Conservation (phyloP, 805 yeast genomes). For the Yarrowia alimentaria region DNA sequence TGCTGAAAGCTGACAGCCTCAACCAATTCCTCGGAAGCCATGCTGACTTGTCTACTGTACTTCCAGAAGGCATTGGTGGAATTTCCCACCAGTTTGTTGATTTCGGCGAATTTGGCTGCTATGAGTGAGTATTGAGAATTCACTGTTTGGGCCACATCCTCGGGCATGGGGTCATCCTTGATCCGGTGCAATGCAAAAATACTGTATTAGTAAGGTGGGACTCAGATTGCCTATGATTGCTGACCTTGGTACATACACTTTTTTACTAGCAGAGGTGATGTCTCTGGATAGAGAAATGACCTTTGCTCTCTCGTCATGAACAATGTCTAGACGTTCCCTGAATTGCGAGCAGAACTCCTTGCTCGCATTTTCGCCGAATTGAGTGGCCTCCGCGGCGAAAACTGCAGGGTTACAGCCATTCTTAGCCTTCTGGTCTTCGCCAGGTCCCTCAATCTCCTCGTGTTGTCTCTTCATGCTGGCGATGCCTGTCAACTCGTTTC, state of each 20-base stretch:
- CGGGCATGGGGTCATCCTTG: neutral
- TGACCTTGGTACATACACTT: too few relatives aligned
- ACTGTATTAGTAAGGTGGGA: too few relatives aligned
- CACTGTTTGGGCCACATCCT: neutral
- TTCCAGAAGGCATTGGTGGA: slow-evolving; percentile 28
- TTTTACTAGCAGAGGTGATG: slow-evolving; percentile 44
- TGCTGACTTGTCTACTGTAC: slow-evolving; percentile 31
- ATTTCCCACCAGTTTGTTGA: slow-evolving; percentile 11
- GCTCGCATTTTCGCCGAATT: slow-evolving; percentile 9
- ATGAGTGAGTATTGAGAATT: neutral
- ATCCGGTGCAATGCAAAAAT: slow-evolving; percentile 36
- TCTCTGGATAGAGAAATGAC: slow-evolving; percentile 43
- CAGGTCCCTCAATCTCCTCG: too few relatives aligned
- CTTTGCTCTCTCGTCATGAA: slow-evolving; percentile 42
- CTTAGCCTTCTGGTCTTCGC: too few relatives aligned
- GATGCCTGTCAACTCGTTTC: too few relatives aligned
- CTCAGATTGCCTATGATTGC: too few relatives aligned
- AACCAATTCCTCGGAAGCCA: slow-evolving; percentile 36
- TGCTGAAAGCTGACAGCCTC: slow-evolving; percentile 35
- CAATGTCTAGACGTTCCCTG: slow-evolving; percentile 31
- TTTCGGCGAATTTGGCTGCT: neutral
- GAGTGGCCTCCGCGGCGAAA: too few relatives aligned
- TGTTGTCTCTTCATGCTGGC: too few relatives aligned
- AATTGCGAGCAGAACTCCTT: slow-evolving; percentile 15
- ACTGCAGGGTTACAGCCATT: too few relatives aligned